Evolutionary conservation across 2,329 filamentous ascomycete species (phyloP).

Genomic region (Colletotrichum gloeosporioides): DNA sequence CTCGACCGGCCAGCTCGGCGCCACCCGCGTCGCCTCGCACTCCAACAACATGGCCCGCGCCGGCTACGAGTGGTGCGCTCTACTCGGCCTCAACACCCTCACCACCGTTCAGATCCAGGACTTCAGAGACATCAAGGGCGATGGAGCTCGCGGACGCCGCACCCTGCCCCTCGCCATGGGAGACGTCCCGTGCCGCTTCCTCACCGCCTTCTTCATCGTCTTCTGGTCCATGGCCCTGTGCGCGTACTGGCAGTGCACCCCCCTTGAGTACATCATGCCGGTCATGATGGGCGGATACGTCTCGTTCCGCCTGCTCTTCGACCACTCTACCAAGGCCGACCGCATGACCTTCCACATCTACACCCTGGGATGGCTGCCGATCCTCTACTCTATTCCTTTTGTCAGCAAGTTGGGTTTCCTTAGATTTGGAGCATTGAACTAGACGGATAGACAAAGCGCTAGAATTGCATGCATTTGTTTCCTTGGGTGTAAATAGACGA

Average conservation of each 20-base stretch:
- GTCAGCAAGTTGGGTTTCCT: background rate
- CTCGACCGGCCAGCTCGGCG: background rate
- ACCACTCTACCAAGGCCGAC: background rate
- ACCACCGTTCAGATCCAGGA: constrained; percentile 19
- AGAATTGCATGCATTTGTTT: background rate
- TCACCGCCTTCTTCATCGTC: constrained; percentile 19
- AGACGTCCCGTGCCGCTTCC: constrained; percentile 24
- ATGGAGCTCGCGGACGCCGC: constrained; percentile 25
- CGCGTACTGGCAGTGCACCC: background rate
- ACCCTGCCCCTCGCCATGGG: constrained; percentile 28
- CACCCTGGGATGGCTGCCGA: background rate
- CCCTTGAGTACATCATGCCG: background rate
- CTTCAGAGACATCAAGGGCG: constrained; percentile 10
- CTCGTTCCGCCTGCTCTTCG: background rate
- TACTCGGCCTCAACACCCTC: constrained; percentile 25
- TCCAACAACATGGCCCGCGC: constrained; percentile 17
- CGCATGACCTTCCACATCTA: background rate
- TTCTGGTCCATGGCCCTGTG: constrained; percentile 21
- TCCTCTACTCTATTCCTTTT: background rate
- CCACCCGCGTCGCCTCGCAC: background rate
- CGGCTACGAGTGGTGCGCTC: constrained; percentile 23
- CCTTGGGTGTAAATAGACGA: background rate
- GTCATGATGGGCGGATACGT: background rate
- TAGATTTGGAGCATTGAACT: background rate
- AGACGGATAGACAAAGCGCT: background rate